These are phyloP conservation scores for Begonia loranthoides DNA, from an alignment of 306 rosid genomes.

Conservation along the genomic window DNA sequence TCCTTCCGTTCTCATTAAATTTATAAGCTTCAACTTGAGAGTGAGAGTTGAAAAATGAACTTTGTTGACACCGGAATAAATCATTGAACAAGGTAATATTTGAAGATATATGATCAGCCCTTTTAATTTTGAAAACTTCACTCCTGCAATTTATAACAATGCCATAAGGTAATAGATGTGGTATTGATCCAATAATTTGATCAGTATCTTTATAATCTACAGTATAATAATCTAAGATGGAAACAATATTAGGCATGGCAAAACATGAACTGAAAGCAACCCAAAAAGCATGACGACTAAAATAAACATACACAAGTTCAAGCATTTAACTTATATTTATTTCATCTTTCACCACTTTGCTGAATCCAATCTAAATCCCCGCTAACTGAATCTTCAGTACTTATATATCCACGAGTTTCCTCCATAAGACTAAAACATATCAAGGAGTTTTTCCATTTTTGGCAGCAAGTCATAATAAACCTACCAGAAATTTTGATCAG, in stretches of 20 bases:
- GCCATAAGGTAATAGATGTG: slow-evolving; percentile 9
- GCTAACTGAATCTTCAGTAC: no score
- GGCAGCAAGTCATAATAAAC: no score
- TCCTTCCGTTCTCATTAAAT: slow-evolving; percentile 4
- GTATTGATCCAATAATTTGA: not conserved
- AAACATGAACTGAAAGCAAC: not conserved
- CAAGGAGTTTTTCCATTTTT: no score
- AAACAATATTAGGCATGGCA: not conserved
- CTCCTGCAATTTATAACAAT: slow-evolving; percentile 34
- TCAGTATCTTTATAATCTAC: not conserved
- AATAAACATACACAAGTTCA: not conserved
- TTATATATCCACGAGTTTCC: no score
- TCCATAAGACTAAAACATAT: no score
- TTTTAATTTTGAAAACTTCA: slow-evolving; percentile 19
- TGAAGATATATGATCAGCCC: slow-evolving; percentile 15
- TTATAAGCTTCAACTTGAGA: slow-evolving; percentile 17
- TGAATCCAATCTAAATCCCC: no score
- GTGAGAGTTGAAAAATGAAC: slow-evolving; percentile 18
- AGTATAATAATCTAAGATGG: not conserved
- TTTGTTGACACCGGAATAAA: slow-evolving; percentile 23
- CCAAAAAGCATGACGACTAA: not conserved
- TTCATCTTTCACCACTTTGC: no score
- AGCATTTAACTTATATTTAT: no score
- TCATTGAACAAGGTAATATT: slow-evolving; percentile 12
- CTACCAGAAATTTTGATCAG: no score